phyloP scores from a whole-genome alignment of 2,329 filamentous ascomycete species.

The Tricladium varicosporioides region DNA sequence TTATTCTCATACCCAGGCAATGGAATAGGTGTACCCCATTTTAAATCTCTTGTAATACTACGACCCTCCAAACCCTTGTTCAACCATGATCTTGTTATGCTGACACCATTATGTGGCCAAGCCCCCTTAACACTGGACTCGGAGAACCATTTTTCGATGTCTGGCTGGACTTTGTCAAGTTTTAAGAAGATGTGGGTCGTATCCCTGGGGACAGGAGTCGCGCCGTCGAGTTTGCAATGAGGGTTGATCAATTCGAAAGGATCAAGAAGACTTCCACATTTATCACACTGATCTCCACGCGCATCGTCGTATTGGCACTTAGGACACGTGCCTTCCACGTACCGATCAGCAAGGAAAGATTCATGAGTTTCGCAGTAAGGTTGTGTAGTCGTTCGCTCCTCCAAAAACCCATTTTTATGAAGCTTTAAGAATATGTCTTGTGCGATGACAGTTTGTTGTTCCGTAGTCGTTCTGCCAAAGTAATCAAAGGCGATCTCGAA shows the following conservation, averaged over 20 bases:
- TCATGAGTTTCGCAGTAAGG: conserved; percentile 82
- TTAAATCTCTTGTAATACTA: conserved; percentile 88
- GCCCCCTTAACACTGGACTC: conserved; percentile 70
- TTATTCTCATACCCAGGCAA: conserved; percentile 65
- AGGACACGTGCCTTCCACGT: conserved; percentile 77
- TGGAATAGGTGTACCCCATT: conserved; percentile 69
- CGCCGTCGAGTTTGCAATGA: conserved; percentile 85
- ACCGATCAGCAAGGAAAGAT: conserved; percentile 81
- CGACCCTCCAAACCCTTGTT: conserved; percentile 80
- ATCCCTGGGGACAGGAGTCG: conserved; percentile 72
- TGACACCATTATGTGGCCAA: conserved; percentile 73
- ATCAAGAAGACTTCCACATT: conserved; percentile 63
- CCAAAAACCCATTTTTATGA: conserved; percentile 83
- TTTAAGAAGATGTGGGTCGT: conserved; percentile 92
- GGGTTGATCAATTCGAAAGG: conserved; percentile 72
- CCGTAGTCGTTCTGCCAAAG: conserved; percentile 89
- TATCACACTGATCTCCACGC: conserved; percentile 72
- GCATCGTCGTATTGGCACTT: conserved; percentile 71
- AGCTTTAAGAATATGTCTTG: conserved; percentile 88
- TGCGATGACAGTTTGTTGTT: conserved; percentile 86
- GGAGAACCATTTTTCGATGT: conserved; percentile 75
- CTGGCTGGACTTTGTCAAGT: conserved; percentile 76
- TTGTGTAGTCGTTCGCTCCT: conserved; percentile 83
- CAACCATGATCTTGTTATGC: conserved; percentile 79
- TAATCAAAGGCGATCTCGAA: conserved; percentile 94